Evolutionary conservation across 805 yeast species (phyloP).

Genomic region (Cyberlindnera americana): DNA sequence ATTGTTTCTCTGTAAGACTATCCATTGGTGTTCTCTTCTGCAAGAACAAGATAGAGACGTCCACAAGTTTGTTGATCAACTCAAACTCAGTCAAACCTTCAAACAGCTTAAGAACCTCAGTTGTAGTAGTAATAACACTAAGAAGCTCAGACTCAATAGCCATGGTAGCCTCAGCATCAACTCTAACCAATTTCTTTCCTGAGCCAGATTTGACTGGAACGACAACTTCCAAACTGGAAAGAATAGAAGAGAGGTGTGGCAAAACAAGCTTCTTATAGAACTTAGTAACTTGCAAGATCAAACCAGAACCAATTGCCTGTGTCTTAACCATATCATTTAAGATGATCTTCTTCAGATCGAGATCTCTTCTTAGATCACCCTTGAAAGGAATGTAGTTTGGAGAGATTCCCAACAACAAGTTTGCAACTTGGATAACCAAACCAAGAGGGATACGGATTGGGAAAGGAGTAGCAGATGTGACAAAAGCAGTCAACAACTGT

Average conservation of each 20-base stretch:
- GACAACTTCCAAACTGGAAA: constrained; percentile 53
- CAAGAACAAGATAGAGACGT: constrained; percentile 45
- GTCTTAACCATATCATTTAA: constrained; percentile 39
- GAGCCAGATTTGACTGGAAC: constrained; percentile 46
- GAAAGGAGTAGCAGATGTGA: constrained; percentile 51
- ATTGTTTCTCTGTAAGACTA: constrained; percentile 26
- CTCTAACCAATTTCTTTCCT: constrained; percentile 37
- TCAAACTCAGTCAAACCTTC: constrained; percentile 46
- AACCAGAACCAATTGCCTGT: constrained; percentile 42
- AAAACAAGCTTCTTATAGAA: constrained; percentile 33
- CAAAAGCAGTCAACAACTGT: constrained; percentile 41
- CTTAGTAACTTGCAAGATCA: constrained; percentile 33
- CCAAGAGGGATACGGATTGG: constrained; percentile 66
- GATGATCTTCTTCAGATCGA: constrained; percentile 42
- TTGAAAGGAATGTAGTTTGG: constrained; percentile 51
- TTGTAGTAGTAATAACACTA: constrained; percentile 30
- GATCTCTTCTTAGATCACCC: constrained; percentile 54
- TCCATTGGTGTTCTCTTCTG: constrained; percentile 32
- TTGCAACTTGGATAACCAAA: constrained; percentile 45
- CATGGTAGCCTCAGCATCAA: constrained; percentile 33
- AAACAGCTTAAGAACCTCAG: constrained; percentile 31
- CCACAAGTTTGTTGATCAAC: constrained; percentile 52
- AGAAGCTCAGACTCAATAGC: constrained; percentile 32
- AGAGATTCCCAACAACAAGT: constrained; percentile 53
- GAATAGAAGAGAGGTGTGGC: constrained; percentile 47